Base-by-base conservation (phyloP, 2,329 filamentous ascomycete genomes). In the Monosporascus sp. region DNA sequence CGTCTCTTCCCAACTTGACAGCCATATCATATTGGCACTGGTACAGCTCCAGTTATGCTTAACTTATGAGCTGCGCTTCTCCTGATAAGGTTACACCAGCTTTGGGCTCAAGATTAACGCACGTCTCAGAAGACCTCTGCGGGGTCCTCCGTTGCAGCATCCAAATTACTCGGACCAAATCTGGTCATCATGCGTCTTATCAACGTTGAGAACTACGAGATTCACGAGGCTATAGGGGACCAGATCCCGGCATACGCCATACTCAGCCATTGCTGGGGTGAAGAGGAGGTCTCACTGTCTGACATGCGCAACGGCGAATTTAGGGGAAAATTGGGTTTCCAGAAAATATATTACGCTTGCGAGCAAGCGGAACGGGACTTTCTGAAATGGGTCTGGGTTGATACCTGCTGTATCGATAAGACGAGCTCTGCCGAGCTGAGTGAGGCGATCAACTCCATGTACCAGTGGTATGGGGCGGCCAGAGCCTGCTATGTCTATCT, bases 181-280 rank as follows among this genome's bases (percentile, higher is more conserved):
- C 11, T 14, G 31, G 11, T 35, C 31, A 5, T 14, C 31, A 60
- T 62, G 59, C 55, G 58, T 35, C 53, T 63, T 8, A 11, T 63
- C 15, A 51, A 58, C 40, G 58, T 56, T 17, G 17, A 44, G 8
- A 55, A 49, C 5, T 31, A 52, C 3, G 18, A 54, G 9, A 44
- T 60, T 3, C 37, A 54, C 4, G 55, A 58, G 45, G 60, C 59
- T 50, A 17, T 52, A 18, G 55, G 53, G 9, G 44, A 52, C 1
- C 37, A 41, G 4, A 41, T 58, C 8, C 57, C 57, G 14, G 17
- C 26, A 2, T 63, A 63, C 22, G 57, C 55, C 11, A 62, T 62
- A 7, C 55, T 60, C 15, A 62, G 57, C 9, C 61, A 63, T 37
- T 55, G 48, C 7, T 63, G 56, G 59, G 50, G 49, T 15, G 60